Percentiles rank a stretch among this genome's conserved stretches.
Evolutionary conservation across 2,329 filamentous ascomycete species (phyloP).

Genomic region (Aspergillus proliferans): DNA sequence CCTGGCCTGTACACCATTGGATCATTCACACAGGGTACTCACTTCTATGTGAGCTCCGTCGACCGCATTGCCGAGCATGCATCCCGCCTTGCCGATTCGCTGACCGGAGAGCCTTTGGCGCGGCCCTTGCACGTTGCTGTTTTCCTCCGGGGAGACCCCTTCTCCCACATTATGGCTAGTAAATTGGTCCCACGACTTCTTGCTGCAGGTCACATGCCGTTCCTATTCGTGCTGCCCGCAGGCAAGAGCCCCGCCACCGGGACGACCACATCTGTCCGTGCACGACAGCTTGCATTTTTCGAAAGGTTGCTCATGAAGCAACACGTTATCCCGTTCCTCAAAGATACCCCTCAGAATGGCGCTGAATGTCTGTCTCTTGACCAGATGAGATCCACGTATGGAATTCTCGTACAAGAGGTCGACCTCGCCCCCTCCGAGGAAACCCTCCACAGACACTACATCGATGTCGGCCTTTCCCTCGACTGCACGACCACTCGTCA

Average conservation of each 20-base stretch:
- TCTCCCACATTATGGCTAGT: conserved; percentile 6
- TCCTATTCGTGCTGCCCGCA: conserved; percentile 5
- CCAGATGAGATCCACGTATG: conserved; percentile 3
- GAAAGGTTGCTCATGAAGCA: conserved; percentile 3
- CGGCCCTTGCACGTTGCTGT: conserved; percentile 4
- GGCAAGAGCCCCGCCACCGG: not conserved
- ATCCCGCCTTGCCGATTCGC: conserved; percentile 5
- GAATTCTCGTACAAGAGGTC: conserved; percentile 4
- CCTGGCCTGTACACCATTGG: conserved; percentile 5
- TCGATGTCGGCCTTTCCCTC: conserved; percentile 6
- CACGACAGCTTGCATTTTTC: conserved; percentile 5
- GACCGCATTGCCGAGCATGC: conserved; percentile 7
- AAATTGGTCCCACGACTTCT: conserved; percentile 5
- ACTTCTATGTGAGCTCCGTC: conserved; percentile 7
- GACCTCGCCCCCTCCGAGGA: not conserved
- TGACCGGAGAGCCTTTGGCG: conserved; percentile 3
- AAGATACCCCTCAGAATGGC: not conserved
- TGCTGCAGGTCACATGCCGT: conserved; percentile 6
- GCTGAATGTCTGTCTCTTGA: not conserved
- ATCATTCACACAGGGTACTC: conserved; percentile 5
- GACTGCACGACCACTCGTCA: not conserved
- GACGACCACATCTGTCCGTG: not conserved
- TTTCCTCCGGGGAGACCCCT: conserved; percentile 5
- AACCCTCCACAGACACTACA: conserved; percentile 2
- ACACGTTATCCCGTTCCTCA: conserved; percentile 2